Evolutionary conservation across 139 green algal species (phyloP).

Genomic region (Tetradesmus obliquus): DNA sequence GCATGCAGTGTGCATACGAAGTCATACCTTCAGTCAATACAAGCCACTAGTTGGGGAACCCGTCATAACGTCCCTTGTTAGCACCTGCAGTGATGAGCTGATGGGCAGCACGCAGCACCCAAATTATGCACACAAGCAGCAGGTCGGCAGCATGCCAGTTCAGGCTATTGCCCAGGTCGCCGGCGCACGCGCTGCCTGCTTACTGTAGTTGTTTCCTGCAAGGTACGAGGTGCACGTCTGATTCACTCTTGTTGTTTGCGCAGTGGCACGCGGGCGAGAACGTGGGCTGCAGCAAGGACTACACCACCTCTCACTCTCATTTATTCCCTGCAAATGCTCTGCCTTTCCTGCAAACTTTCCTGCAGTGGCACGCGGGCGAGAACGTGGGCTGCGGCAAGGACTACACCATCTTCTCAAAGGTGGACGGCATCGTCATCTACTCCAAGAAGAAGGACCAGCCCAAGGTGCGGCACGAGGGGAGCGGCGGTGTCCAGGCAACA

Average conservation of each 20-base stretch:
- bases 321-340: background rate
- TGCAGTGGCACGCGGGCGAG: conserved; percentile 87
- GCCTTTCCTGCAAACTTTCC: background rate
- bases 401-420: conserved; percentile 93
- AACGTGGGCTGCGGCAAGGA: conserved; percentile 92
- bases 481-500: background rate
- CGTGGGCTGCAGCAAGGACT: conserved; percentile 91
- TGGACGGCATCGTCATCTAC: conserved; percentile 93
- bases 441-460: conserved; percentile 71
- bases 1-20: no score
- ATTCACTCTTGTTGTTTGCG: background rate
- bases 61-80: no score
- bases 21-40: no score
- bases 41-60: no score
- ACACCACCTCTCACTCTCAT: conserved; percentile 44
- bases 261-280: conserved; percentile 92
- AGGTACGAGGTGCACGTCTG: no score
- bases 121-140: no score
- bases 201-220: background rate
- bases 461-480: conserved; percentile 34
- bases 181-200: no score
- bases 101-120: no score
- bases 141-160: no score
- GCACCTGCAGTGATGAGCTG: no score
- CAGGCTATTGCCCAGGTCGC: no score